Evolutionary conservation across 1,284 basidiomycete genomes (phyloP), one percentile per base, ranked within the genome.

Genomic region (Bjerkandera adusta): DNA sequence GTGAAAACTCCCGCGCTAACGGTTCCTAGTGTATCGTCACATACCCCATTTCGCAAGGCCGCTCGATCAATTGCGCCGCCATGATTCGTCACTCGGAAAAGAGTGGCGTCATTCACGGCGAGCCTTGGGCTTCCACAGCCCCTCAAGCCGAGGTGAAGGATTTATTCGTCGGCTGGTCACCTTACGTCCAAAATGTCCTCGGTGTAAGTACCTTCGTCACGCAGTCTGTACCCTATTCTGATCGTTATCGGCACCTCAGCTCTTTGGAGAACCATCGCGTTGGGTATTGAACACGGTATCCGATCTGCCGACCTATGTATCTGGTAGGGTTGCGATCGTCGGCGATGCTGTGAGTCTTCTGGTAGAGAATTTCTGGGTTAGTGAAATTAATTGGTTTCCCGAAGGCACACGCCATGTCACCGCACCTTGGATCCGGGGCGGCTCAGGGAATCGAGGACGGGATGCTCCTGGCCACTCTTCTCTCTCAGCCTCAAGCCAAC

Each of bases 361-460:
- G n/a, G n/a, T n/a, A n/a, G n/a, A n/a, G n/a, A n/a, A n/a, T n/a
- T n/a, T n/a, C n/a, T n/a, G n/a, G n/a, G n/a, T n/a, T 8, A 21
- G 15, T 15, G 16, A 45, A 15, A 33, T 20, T 36, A n/a, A 12
- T 12, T 41, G 16, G 22, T 3, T 11, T n/a, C 4, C 15, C 6
- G 7, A 24, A 76, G 76, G 77, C 77, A 12, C 81, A 84, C 57
- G 78, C 68, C 0, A 83, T 81, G 72, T 59, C 73, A 15, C 79
- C 82, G 0, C 78, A 81, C 57, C 65, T 83, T n/a, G 80, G 81
- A 2, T 73, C 79, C 1, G 81, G 81, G 8, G 79, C 78, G 10
- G 78, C 79, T 1, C 81, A 83, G 62, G 81, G 78, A 0, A 69
- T 84, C 35, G 82, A 85, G 56, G 82, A 84, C 53, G 75, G 75